Evolutionary conservation across 495 filamentous ascomycete genomes (phyloP), one percentile per base, ranked within the genome.

Genomic region (Terfezia boudieri): DNA sequence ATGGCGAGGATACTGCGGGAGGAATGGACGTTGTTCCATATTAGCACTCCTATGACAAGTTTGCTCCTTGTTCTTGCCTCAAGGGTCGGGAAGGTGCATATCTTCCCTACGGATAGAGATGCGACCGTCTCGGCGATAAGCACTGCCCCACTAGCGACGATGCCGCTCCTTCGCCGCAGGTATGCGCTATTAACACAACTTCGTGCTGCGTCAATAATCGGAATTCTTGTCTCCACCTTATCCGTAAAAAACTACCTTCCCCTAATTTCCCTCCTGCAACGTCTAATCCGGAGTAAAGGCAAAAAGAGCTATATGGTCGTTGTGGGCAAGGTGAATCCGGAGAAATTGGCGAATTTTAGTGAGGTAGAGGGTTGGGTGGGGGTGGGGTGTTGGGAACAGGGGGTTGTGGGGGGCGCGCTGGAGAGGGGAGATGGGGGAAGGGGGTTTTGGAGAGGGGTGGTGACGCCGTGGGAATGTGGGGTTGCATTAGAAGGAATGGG

Each of bases 321-420:
- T 2, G 92, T 98, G 5, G 90, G 90, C 41, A 96, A 95, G 63
- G 71, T 96, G 2, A 96, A 96, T 62, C 83, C 87, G 0, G 87
- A 87, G 55, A 98, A 98, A 67, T 71, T 98, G 6, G 92, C 90
- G 22, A 98, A 98, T 67, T 98, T 98, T 67, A 76, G 80, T 53
- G 90, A 98, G 67, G 75, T 98, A 10, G 88, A 84, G 17, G 92
- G 83, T 12, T 98, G 90, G 90, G 87, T 96, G 0, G 88, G 95
- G 0, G 82, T 98, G 46, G 92, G 92, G 9, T 98, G 90, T 68
- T 96, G 92, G 90, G 90, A 98, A 67, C 93, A 89, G 63, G 82
- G 81, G 55, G 70, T 96, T 49, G 76, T 96, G 11, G 63, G 63
- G 2, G 58, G 51, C 36, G 50, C 7, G 0, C 55, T 57, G 20